These are phyloP conservation scores for Tetrapisispora phaffii DNA, from an alignment of 805 yeast species.

Conservation along the genomic window DNA sequence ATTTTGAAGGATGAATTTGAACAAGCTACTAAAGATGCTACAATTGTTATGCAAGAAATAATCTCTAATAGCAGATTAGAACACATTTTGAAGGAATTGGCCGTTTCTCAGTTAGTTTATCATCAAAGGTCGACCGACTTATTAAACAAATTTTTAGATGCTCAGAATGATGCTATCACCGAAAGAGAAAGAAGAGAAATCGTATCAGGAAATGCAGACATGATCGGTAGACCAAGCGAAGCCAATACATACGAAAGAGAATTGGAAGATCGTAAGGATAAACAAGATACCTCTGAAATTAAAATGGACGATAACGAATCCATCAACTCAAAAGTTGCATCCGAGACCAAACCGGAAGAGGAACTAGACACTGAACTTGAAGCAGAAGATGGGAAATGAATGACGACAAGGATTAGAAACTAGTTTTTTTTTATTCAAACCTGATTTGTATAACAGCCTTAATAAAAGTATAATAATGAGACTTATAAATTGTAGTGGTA, in stretches of 20 bases:
- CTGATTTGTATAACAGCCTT: too few species aligned
- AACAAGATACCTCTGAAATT: not conserved
- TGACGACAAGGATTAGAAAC: too few species aligned
- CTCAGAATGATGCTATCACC: constrained; percentile 1
- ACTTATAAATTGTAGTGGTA: too few species aligned
- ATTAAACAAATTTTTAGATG: constrained; percentile 47
- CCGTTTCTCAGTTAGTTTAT: constrained; percentile 71
- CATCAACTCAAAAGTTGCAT: too few species aligned
- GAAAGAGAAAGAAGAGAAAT: not conserved
- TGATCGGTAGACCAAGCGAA: not conserved
- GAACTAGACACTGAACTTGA: too few species aligned
- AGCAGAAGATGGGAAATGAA: too few species aligned
- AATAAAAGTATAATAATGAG: too few species aligned
- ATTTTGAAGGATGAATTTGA: constrained; percentile 82
- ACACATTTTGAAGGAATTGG: constrained; percentile 55
- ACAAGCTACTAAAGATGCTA: constrained; percentile 81
- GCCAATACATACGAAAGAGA: not conserved
- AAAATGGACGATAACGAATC: not conserved
- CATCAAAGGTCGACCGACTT: constrained; percentile 66
- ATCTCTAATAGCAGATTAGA: constrained; percentile 61
- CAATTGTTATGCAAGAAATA: constrained; percentile 69
- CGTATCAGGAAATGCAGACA: not conserved
- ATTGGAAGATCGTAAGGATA: constrained; percentile 1
- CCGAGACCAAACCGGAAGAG: not conserved
- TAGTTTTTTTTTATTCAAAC: too few species aligned